Evolutionary conservation across 306 rosid species (phyloP).

Genomic region (Macrotyloma uniflorum): DNA sequence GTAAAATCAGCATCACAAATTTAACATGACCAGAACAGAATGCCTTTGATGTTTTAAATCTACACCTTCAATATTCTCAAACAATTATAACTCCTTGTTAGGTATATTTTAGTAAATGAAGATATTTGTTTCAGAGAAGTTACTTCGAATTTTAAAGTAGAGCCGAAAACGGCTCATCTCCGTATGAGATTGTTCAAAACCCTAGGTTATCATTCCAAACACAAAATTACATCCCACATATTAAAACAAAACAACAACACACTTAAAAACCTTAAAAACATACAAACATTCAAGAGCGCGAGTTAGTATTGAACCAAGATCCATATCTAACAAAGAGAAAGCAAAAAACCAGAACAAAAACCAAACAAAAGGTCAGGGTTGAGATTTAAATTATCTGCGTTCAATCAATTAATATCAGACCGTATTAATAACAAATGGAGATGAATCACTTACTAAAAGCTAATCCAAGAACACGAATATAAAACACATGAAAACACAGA

Average conservation of each 20-base stretch:
- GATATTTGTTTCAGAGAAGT: not conserved
- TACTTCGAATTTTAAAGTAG: not conserved
- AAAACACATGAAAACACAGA: not conserved
- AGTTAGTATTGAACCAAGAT: not conserved
- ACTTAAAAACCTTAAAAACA: not conserved
- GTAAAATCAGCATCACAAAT: not conserved
- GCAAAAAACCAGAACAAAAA: not conserved
- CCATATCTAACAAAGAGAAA: not conserved
- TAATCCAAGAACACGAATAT: not conserved
- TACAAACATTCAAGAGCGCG: not conserved
- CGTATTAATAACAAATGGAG: too few relatives aligned
- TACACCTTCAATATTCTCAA: not conserved
- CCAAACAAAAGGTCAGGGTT: not conserved
- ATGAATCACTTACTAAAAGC: not conserved
- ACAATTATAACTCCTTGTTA: not conserved
- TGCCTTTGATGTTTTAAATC: not conserved
- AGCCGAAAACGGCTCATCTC: not conserved
- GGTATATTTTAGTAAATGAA: not conserved
- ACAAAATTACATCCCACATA: not conserved
- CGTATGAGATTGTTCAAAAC: not conserved
- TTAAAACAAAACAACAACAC: not conserved
- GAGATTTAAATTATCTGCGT: not conserved
- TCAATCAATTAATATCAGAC: not conserved
- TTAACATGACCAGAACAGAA: not conserved
- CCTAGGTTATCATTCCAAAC: not conserved